Evolutionary conservation across 2,329 filamentous ascomycete species (phyloP).

Genomic region (Camptophora hylomeconis): DNA sequence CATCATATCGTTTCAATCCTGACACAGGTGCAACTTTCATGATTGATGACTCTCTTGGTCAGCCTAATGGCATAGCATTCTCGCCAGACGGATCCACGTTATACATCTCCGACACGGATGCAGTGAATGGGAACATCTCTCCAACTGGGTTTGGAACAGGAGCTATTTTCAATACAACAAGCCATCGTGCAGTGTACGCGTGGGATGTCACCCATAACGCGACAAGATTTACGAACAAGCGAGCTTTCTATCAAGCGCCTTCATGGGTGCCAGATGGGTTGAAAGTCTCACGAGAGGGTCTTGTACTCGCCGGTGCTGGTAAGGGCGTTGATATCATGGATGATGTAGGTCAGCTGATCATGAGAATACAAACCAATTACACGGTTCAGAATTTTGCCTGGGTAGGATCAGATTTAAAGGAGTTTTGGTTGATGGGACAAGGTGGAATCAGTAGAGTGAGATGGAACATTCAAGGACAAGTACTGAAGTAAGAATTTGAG

Average conservation of each 20-base stretch:
- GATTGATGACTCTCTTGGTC: constrained; percentile 26
- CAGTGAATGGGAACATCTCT: constrained; percentile 19
- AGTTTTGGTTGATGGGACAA: constrained; percentile 29
- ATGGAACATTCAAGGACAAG: constrained; percentile 25
- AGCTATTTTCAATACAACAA: constrained; percentile 12
- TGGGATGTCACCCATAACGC: constrained; percentile 26
- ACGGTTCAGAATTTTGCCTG: constrained; percentile 33
- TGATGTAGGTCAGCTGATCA: constrained; percentile 23
- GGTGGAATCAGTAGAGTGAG: constrained; percentile 27
- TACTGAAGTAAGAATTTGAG: constrained; percentile 12
- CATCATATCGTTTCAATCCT: constrained; percentile 28
- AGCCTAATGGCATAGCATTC: constrained; percentile 32
- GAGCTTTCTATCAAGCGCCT: constrained; percentile 27
- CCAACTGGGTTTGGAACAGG: constrained; percentile 13
- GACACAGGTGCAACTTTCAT: constrained; percentile 22
- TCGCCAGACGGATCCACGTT: constrained; percentile 26
- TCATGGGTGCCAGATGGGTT: constrained; percentile 31
- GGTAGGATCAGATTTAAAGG: constrained; percentile 26
- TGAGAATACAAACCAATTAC: constrained; percentile 31
- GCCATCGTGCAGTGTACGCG: constrained; percentile 19
- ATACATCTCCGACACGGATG: constrained; percentile 30
- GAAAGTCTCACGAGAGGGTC: constrained; percentile 30
- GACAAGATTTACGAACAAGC: constrained; percentile 24
- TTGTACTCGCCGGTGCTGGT: constrained; percentile 27
- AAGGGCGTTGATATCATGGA: constrained; percentile 30